These are phyloP conservation scores for Claviceps sp. DNA, from an alignment of 2,329 filamentous ascomycete genomes.

Conservation along the genomic window DNA sequence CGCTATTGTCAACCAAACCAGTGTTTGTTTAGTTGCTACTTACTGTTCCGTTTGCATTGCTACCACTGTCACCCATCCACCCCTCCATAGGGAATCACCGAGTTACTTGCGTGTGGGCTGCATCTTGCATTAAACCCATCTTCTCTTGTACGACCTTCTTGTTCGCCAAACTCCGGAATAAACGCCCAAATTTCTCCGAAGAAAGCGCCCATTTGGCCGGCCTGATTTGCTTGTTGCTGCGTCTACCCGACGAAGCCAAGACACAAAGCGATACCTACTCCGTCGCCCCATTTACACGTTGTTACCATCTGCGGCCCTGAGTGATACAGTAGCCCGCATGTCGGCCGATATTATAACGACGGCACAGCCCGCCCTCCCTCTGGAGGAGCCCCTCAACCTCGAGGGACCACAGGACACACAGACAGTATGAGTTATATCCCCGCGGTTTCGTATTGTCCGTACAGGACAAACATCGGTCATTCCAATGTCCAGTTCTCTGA, in stretches of 20 bases:
- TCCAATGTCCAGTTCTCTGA: constrained; percentile 27
- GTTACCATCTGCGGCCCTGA: not conserved
- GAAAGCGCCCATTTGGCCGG: constrained; percentile 2
- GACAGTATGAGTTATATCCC: constrained; percentile 29
- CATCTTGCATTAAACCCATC: constrained; percentile 3
- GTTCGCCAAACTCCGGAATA: constrained; percentile 1
- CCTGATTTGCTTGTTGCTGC: constrained; percentile 12
- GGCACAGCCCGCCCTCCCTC: constrained; percentile 14
- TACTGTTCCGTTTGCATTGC: constrained; percentile 1
- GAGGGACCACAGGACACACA: constrained; percentile 14
- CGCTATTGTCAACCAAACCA: constrained; percentile 6
- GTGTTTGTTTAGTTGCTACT: constrained; percentile 2
- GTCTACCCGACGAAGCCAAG: constrained; percentile 21
- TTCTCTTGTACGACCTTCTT: constrained; percentile 5
- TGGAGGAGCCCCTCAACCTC: constrained; percentile 10
- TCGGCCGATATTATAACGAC: constrained; percentile 20
- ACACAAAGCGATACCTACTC: constrained; percentile 8
- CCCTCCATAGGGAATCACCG: too few relatives aligned
- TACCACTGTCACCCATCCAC: not conserved
- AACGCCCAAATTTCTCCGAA: constrained; percentile 9
- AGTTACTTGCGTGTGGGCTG: constrained; percentile 1
- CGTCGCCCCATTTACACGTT: not conserved
- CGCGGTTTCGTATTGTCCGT: constrained; percentile 25
- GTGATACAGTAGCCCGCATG: constrained; percentile 13
- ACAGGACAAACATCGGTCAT: constrained; percentile 25